Evolutionary conservation across 805 yeast species (phyloP), one percentile per base, ranked within the genome.

Genomic region (Cyberlindnera maritima): DNA sequence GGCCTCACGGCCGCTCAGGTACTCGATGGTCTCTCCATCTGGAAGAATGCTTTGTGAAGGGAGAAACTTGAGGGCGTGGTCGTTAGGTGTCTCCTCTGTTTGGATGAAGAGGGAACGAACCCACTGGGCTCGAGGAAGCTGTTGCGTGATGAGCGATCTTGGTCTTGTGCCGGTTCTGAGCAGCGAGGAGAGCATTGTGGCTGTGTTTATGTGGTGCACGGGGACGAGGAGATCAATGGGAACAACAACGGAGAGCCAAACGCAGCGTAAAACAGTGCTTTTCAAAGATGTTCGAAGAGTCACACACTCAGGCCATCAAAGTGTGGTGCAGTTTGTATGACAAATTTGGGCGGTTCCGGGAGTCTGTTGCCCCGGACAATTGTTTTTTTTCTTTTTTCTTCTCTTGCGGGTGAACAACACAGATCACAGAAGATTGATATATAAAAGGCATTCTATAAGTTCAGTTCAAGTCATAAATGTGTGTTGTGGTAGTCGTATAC

Each of bases 61-160:
- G 28, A 88, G 64, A 58, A 89, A 89, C 71, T 89, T 89, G 47
- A 89, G 66, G 0, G 96, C 96, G 56, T 87, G 82, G 44, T 82
- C 91, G 61, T 89, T 89, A 2, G 96, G 96, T 0, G 96, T 89
- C 26, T 83, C 80, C 29, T 85, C 82, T 0, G 96, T 89, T 62
- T 88, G 95, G 37, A 89, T 89, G 64, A 82, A 85, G 28, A 85
- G 47, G 0, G 61, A 32, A 21, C 52, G 52, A 17, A 44, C 21
- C 52, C 52, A 48, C 32, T 42, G 49, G 12, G 44, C 23, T 31
- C 32, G 40, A 3, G 40, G 31, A 33, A 18, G n/a, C 8, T 15
- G 32, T 10, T 25, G 40, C 32, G 36, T 19, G 14, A 21, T 35
- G 7, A 23, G 15, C 4, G 39, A 17, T 25, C 32, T 21, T 23